Conservation (phyloP, 2,329 filamentous ascomycete genomes). For the Drechslera avenae region DNA sequence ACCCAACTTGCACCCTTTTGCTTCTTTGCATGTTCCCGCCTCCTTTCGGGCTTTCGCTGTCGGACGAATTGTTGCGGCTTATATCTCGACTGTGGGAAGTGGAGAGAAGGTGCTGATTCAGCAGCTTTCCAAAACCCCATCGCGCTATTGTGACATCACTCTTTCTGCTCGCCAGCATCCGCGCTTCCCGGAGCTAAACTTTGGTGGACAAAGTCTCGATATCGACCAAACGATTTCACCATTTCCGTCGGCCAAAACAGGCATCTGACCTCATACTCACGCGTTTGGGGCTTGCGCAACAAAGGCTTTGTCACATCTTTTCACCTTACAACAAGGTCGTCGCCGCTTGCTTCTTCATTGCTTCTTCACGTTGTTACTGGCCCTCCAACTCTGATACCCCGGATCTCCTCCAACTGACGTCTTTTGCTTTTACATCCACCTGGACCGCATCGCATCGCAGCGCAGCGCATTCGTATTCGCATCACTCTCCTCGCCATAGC, state of each 20-base stretch:
- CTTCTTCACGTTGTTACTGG: neutral
- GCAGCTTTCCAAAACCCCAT: too few species aligned
- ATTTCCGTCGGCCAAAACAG: constrained; percentile 5
- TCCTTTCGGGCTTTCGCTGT: too few species aligned
- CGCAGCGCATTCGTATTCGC: neutral
- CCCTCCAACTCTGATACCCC: neutral
- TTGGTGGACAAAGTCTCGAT: neutral
- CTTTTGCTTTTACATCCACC: neutral
- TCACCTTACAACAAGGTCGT: neutral
- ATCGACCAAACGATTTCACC: neutral
- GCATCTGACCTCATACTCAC: neutral
- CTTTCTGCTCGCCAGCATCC: constrained; percentile 2
- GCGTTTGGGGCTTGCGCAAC: too few species aligned
- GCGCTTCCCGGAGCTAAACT: constrained; percentile 11
- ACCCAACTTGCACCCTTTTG: too few species aligned
- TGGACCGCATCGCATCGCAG: neutral
- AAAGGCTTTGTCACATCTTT: too few species aligned
- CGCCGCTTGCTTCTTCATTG: neutral
- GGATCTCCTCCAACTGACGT: neutral
- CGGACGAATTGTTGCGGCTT: too few species aligned
- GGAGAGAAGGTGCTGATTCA: too few species aligned
- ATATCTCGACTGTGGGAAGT: too few species aligned
- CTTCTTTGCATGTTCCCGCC: too few species aligned
- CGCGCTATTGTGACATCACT: constrained; percentile 7
- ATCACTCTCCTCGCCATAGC: neutral